Evolutionary conservation across 371 early-diverging fungal genomes (phyloP), one percentile per base, ranked within the genome.

Genomic region (Rhizopus sp.): DNA sequence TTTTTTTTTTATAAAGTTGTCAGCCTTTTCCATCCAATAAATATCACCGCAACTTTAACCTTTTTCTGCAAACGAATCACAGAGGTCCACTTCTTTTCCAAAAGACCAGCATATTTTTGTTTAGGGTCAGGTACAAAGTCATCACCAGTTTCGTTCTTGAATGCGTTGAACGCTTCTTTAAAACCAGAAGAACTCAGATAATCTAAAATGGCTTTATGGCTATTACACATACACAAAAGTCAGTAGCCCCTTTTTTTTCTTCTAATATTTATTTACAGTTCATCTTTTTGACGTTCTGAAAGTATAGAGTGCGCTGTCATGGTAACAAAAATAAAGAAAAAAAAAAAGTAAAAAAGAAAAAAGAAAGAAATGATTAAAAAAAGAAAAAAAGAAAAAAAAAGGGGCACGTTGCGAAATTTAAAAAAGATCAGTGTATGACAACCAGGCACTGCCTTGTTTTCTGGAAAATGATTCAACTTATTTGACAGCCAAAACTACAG

Each of bases 31-130:
- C 17, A 23, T 23, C 23, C 23, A 23, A 23, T 23, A 23, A 23
- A 23, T 23, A 23, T 1, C 17, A 41, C 9, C 10, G 44, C 15
- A 15, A 17, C 10, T 16, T 12, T 49, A 63, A 85, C 88, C 84
- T 93, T 94, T 57, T 89, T 88, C 61, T 94, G 95, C 57, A 94
- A 69, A 30, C 95, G 80, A 52, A 93, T 86, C 5, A 94, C 90
- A 12, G 93, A 90, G 12, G 89, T 89, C 96, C 96, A 95, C 65
- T 95, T 95, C 68, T 93, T 93, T 65, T 93, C 94, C 57, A 95
- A 73, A 48, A 95, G 64, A 44, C 90, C 90, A 44, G 91, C 75
- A 64, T 88, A 89, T 55, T 86, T 84, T 69, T 88, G 86, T 60
- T 84, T 88, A 9, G 88, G 87, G 59, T 86, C 90, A 9, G 84